phyloP scores from a whole-genome alignment of 2,329 filamentous ascomycete species.

The Microdochium nivale region DNA sequence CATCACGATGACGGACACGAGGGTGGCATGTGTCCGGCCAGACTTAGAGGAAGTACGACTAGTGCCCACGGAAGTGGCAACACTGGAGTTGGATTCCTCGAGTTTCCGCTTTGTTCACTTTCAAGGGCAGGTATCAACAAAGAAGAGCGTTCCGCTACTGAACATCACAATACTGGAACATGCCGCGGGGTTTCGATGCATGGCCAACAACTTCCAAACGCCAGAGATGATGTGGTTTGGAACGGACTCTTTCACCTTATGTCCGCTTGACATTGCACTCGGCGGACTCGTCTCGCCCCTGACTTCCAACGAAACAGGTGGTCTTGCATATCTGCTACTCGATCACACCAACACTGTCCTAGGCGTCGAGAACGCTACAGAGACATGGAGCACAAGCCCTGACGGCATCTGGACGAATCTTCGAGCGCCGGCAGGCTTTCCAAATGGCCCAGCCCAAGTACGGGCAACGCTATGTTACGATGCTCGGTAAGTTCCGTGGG shows the following conservation, averaged over 20 bases:
- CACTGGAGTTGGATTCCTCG: not conserved
- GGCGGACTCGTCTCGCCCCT: not conserved
- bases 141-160: not conserved
- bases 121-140: not conserved
- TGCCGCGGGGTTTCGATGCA: not conserved
- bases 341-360: not conserved
- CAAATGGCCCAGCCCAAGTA: not conserved
- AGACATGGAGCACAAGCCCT: not conserved
- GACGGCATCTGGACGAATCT: not conserved
- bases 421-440: not conserved
- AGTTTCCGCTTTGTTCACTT: not conserved
- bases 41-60: not conserved
- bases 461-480: not conserved
- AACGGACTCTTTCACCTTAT: not conserved
- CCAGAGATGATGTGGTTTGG: not conserved
- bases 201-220: not conserved
- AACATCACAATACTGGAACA: not conserved
- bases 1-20: not conserved
- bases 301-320: not conserved
- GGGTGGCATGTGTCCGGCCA: not conserved
- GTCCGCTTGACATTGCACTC: not conserved
- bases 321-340: not conserved
- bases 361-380: not conserved
- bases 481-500: not conserved
- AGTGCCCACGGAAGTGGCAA: not conserved